phyloP scores from a whole-genome alignment of 148 eudicot genomes.

The Arbutus unedo region DNA sequence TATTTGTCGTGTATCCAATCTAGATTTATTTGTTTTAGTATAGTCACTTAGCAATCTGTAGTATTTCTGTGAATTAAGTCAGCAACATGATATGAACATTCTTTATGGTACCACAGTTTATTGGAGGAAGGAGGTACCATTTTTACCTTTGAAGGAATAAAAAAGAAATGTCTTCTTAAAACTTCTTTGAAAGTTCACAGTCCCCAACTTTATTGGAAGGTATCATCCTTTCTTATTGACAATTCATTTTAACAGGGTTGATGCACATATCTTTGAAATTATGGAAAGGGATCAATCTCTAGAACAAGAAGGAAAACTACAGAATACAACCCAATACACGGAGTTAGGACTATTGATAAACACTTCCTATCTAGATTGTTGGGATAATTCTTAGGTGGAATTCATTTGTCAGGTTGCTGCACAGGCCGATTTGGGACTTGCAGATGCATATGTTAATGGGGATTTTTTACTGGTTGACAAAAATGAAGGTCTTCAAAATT shows the following conservation, averaged over 20 bases:
- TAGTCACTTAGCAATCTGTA: background rate
- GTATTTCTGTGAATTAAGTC: background rate
- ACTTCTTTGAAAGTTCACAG: slow-evolving; percentile 58
- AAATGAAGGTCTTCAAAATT: slow-evolving; percentile 68
- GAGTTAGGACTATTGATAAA: background rate
- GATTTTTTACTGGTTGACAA: slow-evolving; percentile 89
- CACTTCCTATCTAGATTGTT: background rate
- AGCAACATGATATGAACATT: background rate
- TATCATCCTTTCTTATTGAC: slow-evolving; percentile 14
- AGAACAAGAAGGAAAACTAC: background rate
- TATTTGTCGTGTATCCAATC: background rate
- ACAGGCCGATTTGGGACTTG: slow-evolving; percentile 90
- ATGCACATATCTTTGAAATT: background rate
- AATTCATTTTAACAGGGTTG: background rate
- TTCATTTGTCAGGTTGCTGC: slow-evolving; percentile 56
- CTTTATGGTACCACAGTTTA: slow-evolving; percentile 37
- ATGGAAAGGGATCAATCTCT: background rate
- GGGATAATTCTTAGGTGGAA: background rate
- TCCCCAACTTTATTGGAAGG: slow-evolving; percentile 96
- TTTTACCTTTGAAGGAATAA: slow-evolving; percentile 59
- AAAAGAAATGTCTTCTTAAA: slow-evolving; percentile 43
- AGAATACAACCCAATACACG: background rate
- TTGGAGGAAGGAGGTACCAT: slow-evolving; percentile 79
- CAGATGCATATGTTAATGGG: slow-evolving; percentile 92
- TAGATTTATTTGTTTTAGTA: background rate